Evolutionary conservation across 2,329 filamentous ascomycete genomes (phyloP), one percentile per base, ranked within the genome.

Genomic region (Aspergillus sp.): DNA sequence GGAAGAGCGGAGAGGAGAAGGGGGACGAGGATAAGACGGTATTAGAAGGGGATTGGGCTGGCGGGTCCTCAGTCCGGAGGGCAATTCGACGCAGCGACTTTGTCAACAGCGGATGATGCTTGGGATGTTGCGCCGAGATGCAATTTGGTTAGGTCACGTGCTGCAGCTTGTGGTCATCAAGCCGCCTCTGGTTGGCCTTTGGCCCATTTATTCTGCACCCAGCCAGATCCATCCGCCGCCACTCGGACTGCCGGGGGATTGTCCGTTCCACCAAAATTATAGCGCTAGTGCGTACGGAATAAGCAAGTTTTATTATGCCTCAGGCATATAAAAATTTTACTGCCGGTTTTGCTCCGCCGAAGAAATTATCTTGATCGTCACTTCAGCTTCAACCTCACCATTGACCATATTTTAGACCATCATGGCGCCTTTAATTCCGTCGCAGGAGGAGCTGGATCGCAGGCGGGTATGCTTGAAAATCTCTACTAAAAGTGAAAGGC

Each of bases 361-460:
- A 60, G 64, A 68, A 68, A 65, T 64, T 62, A 62, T 59, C 54
- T 53, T 53, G 47, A 54, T 53, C 55, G 58, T 62, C 54, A 58
- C 56, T 53, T 49, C 48, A 41, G 51, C 51, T 54, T 56, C 47
- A 53, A 43, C 54, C 55, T 51, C 46, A 54, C 44, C 49, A 52
- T 54, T 48, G 55, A 46, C 49, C 46, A 53, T 50, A 43, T 45
- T 53, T 32, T 41, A 27, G 43, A 41, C 42, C 57, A 58, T 47
- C 48, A 74, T 74, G 71, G 70, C 70, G 52, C 70, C 70, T 55
- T 60, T 68, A 52, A 60, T 70, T 43, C 57, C 68, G 39, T 71
- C 69, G 41, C 60, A 68, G 49, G 68, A 69, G 54, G 71, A 74
- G 59, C 61, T 72, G 47, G 64, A 69, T 51, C 63, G 66, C 51